These are phyloP conservation scores for Mycena maculata DNA, from an alignment of 768 basidiomycete genomes.

Conservation along the genomic window DNA sequence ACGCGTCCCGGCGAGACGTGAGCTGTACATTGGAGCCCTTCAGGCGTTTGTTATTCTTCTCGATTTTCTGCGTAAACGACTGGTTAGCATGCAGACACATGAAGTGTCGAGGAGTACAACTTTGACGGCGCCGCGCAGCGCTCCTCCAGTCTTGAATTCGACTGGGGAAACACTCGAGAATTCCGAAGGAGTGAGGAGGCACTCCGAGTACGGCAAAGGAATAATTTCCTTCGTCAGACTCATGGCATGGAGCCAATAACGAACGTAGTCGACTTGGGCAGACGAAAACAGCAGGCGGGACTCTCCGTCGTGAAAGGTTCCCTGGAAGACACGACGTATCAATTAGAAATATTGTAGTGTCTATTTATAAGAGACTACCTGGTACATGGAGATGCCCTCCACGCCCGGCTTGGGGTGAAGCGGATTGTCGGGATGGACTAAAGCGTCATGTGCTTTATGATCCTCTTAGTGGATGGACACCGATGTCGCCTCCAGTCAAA, in stretches of 20 bases:
- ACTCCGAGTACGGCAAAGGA: conserved; percentile 83
- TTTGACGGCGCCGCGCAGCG: conserved; percentile 70
- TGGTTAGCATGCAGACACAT: neutral
- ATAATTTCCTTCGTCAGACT: conserved; percentile 71
- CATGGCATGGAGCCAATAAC: conserved; percentile 87
- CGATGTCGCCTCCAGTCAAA: neutral
- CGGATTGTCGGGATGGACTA: conserved; percentile 80
- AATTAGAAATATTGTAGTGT: neutral
- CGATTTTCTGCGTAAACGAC: conserved; percentile 63
- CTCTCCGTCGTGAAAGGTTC: conserved; percentile 77
- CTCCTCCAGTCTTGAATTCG: conserved; percentile 63
- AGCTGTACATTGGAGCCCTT: conserved; percentile 71
- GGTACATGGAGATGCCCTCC: conserved; percentile 76
- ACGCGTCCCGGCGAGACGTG: conserved; percentile 66
- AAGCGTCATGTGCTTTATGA: conserved; percentile 66
- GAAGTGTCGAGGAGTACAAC: conserved; percentile 45
- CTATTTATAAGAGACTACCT: conserved; percentile 65
- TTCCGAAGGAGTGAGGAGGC: conserved; percentile 70
- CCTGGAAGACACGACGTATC: conserved; percentile 49
- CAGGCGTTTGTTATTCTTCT: conserved; percentile 83
- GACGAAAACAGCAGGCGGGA: conserved; percentile 85
- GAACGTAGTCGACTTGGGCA: conserved; percentile 84
- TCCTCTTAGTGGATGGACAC: neutral
- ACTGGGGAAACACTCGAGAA: conserved; percentile 70
- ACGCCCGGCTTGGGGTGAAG: conserved; percentile 66